Conservation (phyloP, 257 asterid genomes). For the Nicotiana paniculata region DNA sequence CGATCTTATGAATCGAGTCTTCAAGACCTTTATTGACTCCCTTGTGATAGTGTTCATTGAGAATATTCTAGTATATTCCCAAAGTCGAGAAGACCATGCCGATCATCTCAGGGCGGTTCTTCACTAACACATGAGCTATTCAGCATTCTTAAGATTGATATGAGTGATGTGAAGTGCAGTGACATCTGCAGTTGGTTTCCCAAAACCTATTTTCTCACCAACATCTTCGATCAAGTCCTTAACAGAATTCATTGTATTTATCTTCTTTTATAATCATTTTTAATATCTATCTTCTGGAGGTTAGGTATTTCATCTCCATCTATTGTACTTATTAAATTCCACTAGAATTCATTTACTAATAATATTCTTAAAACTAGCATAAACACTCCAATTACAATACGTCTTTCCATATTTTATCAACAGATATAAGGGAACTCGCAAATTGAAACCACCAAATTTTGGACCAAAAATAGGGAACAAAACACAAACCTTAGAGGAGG, state of each 20-base stretch:
- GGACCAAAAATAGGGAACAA: neutral
- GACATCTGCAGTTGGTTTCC: constrained; percentile 95
- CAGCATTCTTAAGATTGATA: constrained; percentile 76
- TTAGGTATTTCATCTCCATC: too few relatives aligned
- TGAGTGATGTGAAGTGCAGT: constrained; percentile 61
- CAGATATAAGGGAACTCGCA: neutral
- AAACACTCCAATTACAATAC: neutral
- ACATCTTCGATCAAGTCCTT: constrained; percentile 83
- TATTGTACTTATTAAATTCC: neutral
- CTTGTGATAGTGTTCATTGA: too few relatives aligned
- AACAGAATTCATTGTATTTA: constrained; percentile 11
- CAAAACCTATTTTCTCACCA: constrained; percentile 81
- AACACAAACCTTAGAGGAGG: constrained; percentile 46
- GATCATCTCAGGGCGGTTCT: constrained; percentile 26
- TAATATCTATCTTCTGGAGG: too few relatives aligned
- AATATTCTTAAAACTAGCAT: neutral
- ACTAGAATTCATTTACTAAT: neutral
- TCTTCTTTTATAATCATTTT: too few relatives aligned
- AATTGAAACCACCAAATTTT: neutral
- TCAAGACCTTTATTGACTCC: too few relatives aligned
- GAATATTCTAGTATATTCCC: too few relatives aligned
- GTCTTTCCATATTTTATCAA: neutral
- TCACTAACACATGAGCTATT: constrained; percentile 65
- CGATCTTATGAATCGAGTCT: too few relatives aligned
- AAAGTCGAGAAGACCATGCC: too few relatives aligned